Base-by-base conservation (phyloP, 805 yeast genomes). In the Starmerella apis region DNA sequence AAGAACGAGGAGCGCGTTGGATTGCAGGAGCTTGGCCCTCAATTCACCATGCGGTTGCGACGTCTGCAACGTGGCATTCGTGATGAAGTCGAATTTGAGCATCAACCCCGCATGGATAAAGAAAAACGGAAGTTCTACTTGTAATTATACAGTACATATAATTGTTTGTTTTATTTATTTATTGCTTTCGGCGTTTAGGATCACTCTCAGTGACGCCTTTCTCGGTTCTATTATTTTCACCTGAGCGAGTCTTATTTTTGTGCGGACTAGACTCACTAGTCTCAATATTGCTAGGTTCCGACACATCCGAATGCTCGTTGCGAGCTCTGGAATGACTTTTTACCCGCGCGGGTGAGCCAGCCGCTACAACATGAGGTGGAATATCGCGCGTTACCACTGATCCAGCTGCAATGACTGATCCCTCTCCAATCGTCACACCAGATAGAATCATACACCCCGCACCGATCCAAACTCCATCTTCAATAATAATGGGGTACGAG, bases 21-120 rank as follows among this genome's bases (percentile, higher is more conserved):
- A 7, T 69, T 92, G 46, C 98, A 92, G 63, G 98, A 92, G 63
- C 70, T 92, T 39, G 98, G 98, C 0, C 98, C 98, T 1, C 96
- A 88, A 66, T 92, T 92, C 66, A 92, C 98, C 1, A 68, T 92
- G 64, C 81, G 83, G 63, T 69, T 92, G 58, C 78, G 95, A 66
- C 75, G 97, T 62, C 71, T 92, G 51, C 97, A 90, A 66, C 83
- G 80, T 68, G 98, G 97, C 47, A 75, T 92, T 61, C 80, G 80
- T 62, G 94, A 86, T 58, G 97, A 90, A 61, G 74, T 84, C 24
- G 96, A 86, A 61, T 90, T 97, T 96, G 96, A 92, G 67, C 95
- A 87, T 69, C 78, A 86, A 59, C 81, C 96, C 3, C 94, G 85
- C 57, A 88, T 92, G 97, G 97, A 92, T 66, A 82, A 83, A 61